These are phyloP conservation scores for Dentipellis sp. DNA, from an alignment of 768 basidiomycete genomes.

Conservation along the genomic window DNA sequence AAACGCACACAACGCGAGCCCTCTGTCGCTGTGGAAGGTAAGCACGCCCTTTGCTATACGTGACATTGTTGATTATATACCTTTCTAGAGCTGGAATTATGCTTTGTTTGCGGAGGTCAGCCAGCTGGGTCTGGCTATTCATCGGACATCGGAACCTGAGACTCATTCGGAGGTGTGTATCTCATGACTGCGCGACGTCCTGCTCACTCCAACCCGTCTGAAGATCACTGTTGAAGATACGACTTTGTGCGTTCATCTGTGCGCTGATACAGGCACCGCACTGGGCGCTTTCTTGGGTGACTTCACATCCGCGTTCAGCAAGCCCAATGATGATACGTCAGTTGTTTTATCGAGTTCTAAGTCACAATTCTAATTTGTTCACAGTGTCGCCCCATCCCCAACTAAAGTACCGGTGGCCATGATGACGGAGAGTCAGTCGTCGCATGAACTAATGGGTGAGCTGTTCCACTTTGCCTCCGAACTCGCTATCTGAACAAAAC, in stretches of 20 bases:
- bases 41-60: slow-evolving; percentile 13
- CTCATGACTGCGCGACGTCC: not conserved
- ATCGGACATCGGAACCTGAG: slow-evolving; percentile 1
- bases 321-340: slow-evolving; percentile 21
- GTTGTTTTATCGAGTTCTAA: not conserved
- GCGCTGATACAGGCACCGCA: slow-evolving; percentile 66
- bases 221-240: slow-evolving; percentile 51
- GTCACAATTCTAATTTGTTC: not conserved
- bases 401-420: too few species aligned
- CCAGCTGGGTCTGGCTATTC: slow-evolving; percentile 26
- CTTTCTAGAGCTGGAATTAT: slow-evolving; percentile 49
- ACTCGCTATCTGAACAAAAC: not conserved
- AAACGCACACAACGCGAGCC: not conserved
- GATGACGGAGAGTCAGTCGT: not conserved
- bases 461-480: not conserved
- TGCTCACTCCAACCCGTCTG: not conserved
- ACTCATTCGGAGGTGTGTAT: slow-evolving; percentile 4
- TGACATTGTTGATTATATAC: not conserved
- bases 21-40: slow-evolving; percentile 54
- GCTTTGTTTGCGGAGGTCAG: slow-evolving; percentile 55
- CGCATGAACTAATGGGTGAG: slow-evolving; percentile 21
- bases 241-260: slow-evolving; percentile 53
- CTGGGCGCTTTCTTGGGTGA: slow-evolving; percentile 48
- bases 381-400: not conserved
- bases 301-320: slow-evolving; percentile 34